Evolutionary conservation across 257 asterid species (phyloP).

Genomic region (Salvia splendens): DNA sequence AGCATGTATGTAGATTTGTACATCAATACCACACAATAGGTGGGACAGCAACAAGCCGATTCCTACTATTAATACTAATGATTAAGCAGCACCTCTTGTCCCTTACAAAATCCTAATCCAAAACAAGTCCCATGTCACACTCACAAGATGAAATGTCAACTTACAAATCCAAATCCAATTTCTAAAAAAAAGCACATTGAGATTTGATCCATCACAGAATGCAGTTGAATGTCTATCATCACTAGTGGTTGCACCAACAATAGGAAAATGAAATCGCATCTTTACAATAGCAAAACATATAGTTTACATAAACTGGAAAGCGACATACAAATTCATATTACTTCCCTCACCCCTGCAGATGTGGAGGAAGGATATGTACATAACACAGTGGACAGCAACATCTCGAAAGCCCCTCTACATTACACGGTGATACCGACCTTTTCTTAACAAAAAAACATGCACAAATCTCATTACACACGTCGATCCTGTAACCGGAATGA

Average conservation of each 20-base stretch:
- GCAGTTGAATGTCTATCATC: slow-evolving; percentile 32
- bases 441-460: neutral
- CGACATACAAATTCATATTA: slow-evolving; percentile 39
- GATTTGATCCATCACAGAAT: slow-evolving; percentile 18
- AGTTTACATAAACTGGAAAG: slow-evolving; percentile 27
- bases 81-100: neutral
- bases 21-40: slow-evolving; percentile 3
- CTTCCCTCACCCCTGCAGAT: slow-evolving; percentile 8
- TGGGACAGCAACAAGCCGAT: neutral
- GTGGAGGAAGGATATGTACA: slow-evolving; percentile 30
- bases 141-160: slow-evolving; percentile 14
- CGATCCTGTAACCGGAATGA: slow-evolving; percentile 17
- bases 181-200: neutral
- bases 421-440: neutral
- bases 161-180: neutral
- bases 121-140: slow-evolving; percentile 24
- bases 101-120: neutral
- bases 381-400: slow-evolving; percentile 25
- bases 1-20: neutral
- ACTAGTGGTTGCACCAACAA: slow-evolving; percentile 40
- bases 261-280: slow-evolving; percentile 54
- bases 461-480: slow-evolving; percentile 12
- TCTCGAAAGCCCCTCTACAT: slow-evolving; percentile 20
- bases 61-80: neutral
- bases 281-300: slow-evolving; percentile 39